A percentile compares a stretch with the other conserved stretches of the same genome.
Conservation (phyloP, 768 basidiomycete genomes). For the Tulasnella sp. region DNA sequence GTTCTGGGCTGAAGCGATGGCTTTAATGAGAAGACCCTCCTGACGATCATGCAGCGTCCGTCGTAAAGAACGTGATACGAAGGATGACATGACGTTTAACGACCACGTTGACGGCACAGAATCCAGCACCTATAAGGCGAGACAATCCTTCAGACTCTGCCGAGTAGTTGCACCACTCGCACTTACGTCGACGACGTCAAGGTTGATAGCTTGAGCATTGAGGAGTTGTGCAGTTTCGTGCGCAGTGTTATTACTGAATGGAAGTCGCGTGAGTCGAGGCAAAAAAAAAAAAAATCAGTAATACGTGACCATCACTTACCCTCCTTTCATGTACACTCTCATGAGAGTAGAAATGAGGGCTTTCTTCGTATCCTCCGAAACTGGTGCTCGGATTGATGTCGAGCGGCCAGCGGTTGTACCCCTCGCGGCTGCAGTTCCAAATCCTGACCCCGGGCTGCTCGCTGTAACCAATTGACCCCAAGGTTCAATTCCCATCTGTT, state of each 20-base stretch:
- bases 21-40: conserved; percentile 73
- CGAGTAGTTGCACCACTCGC: not conserved
- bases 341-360: conserved; percentile 65
- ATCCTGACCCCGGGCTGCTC: conserved; percentile 18
- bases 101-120: conserved; percentile 74
- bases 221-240: conserved; percentile 64
- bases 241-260: conserved; percentile 47
- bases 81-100: conserved; percentile 63
- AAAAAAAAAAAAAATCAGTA: conserved; percentile 13
- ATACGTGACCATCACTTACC: conserved; percentile 46
- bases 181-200: conserved; percentile 74
- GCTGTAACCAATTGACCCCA: conserved; percentile 51
- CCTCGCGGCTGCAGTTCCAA: conserved; percentile 36
- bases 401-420: not conserved
- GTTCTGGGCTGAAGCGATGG: conserved; percentile 74
- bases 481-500: conserved; percentile 47
- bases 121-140: conserved; percentile 50
- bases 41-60: conserved; percentile 64
- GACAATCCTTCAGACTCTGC: not conserved
- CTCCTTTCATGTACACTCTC: conserved; percentile 76
- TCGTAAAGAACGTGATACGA: conserved; percentile 74
- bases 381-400: conserved; percentile 33
- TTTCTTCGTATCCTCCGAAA: conserved; percentile 50
- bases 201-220: conserved; percentile 71
- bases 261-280: not conserved